Percentiles rank a stretch among this genome's conserved stretches.
These are phyloP conservation scores for Hyphopichia pseudoburtonii DNA, from an alignment of 1,139 yeast species.

Conservation along the genomic window DNA sequence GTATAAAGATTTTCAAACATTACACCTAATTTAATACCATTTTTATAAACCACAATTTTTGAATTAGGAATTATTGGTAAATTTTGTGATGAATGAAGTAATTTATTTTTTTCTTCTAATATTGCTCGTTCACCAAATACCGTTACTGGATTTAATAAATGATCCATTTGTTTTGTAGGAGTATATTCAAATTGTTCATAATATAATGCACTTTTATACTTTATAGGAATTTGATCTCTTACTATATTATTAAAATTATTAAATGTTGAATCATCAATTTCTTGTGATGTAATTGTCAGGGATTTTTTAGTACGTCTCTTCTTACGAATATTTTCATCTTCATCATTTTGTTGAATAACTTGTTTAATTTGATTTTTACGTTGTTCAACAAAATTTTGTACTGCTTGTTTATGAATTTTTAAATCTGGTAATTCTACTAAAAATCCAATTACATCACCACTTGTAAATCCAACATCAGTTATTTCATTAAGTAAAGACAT, in stretches of 20 bases:
- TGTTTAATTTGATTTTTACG: slow-evolving; percentile 10
- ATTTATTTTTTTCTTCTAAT: slow-evolving; percentile 25
- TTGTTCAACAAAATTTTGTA: slow-evolving; percentile 19
- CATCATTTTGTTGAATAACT: slow-evolving; percentile 6
- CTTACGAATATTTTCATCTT: slow-evolving; percentile 13
- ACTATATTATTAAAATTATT: slow-evolving; percentile 38
- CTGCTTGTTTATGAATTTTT: slow-evolving; percentile 37
- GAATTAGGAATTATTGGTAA: slow-evolving; percentile 55
- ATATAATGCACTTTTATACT: slow-evolving; percentile 73
- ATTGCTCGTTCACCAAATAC: slow-evolving; percentile 67
- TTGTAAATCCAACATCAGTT: slow-evolving; percentile 46
- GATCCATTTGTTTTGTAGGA: slow-evolving; percentile 73
- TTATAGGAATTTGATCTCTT: slow-evolving; percentile 86
- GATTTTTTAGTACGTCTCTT: slow-evolving; percentile 15
- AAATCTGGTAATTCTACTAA: slow-evolving; percentile 67
- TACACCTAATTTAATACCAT: slow-evolving; percentile 67
- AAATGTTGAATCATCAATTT: slow-evolving; percentile 22
- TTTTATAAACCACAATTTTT: slow-evolving; percentile 65
- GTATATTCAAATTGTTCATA: slow-evolving; percentile 88
- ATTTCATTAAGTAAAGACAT: slow-evolving; percentile 19
- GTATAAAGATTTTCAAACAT: slow-evolving; percentile 71
- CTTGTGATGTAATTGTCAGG: not conserved
- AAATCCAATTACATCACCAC: slow-evolving; percentile 85
- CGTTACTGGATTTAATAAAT: slow-evolving; percentile 69
- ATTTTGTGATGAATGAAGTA: slow-evolving; percentile 17